Base-by-base conservation (phyloP, 2,329 filamentous ascomycete species). In the Rhinocladiella mackenziei region DNA sequence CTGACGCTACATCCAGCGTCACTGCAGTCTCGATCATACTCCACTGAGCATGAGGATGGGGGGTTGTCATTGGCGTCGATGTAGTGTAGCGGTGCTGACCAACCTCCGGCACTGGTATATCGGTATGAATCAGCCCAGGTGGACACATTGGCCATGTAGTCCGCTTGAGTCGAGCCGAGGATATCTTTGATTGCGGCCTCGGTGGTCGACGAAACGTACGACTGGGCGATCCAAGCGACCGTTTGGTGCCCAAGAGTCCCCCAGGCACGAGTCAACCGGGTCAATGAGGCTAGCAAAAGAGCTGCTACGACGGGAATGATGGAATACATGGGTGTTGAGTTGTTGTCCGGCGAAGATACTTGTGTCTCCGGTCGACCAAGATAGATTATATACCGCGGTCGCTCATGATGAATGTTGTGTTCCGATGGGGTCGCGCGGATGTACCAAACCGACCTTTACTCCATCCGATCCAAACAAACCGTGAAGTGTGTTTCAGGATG, bases 261-360 rank as follows among this genome's bases (percentile, higher is more conserved):
- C 75, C 75, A 78, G 5, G 71, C 49, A 60, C 72, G 71, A 31
- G 89, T 85, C 58, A 97, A 68, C 65, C 96, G 62, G 67, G 97
- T 97, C 68, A 97, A 67, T 29, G 91, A 91, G 65, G 87, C 94
- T 2, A 92, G 91, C 0, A n/a, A n/a, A n/a, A n/a, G n/a, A n/a
- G n/a, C n/a, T n/a, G n/a, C n/a, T n/a, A n/a, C n/a, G n/a, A n/a
- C n/a, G n/a, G n/a, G n/a, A n/a, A n/a, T n/a, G n/a, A n/a, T n/a
- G n/a, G n/a, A n/a, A n/a, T n/a, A n/a, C n/a, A n/a, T n/a, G n/a
- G n/a, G n/a, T n/a, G n/a, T n/a, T n/a, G n/a, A n/a, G n/a, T n/a
- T n/a, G n/a, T n/a, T n/a, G n/a, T n/a, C n/a, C n/a, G n/a, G n/a
- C n/a, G n/a, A n/a, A n/a, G n/a, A n/a, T n/a, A n/a, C n/a, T n/a